Base-by-base conservation (phyloP, 352 stramenopile genomes). In the Phytophthora fragariaefolia region DNA sequence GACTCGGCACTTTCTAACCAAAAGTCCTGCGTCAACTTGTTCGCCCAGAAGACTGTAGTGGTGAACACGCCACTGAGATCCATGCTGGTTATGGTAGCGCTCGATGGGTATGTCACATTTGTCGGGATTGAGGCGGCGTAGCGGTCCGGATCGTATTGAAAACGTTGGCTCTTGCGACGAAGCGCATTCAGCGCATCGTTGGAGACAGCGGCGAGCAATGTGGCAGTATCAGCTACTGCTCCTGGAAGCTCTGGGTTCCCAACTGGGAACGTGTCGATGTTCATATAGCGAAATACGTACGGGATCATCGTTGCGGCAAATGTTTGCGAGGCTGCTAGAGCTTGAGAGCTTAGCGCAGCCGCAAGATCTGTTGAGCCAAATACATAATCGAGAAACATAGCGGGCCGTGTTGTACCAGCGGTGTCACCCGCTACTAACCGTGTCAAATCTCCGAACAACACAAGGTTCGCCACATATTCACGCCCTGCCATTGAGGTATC, bases 1-100 rank as follows among this genome's bases (percentile, higher is more conserved):
- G 74, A 86, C 53, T 86, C 76, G 27, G 85, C 68, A 51, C 76
- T 79, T 55, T 87, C 77, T 40, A 90, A 38, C 79, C 79, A 87
- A 43, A 90, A 87, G 1, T 68, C 60, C 24, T 69, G 66, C 9
- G 46, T 63, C 18, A 85, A 26, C 6, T 63, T 56, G 67, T 87
- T 89, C 8, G 56, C 59, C 77, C 76, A 87, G 49, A 74, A 79
- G 9, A 89, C 68, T 34, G 69, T 73, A 8, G 80, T 79, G 57
- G 76, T 83, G 51, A 78, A 77, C 2, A 64, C 65, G 17, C 65
- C 63, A 20, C 9, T 48, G 34, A 67, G 57, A 18, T 62, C 54
- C 17, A 60, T 61, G 0, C 40, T 56, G n/a, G 22, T 72, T 8
- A 60, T 49, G 2, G 38, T 71, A 10, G 59, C 26, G 10, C n/a